Evolutionary conservation across 768 basidiomycete species (phyloP).

Genomic region (Calocybe cyanea): DNA sequence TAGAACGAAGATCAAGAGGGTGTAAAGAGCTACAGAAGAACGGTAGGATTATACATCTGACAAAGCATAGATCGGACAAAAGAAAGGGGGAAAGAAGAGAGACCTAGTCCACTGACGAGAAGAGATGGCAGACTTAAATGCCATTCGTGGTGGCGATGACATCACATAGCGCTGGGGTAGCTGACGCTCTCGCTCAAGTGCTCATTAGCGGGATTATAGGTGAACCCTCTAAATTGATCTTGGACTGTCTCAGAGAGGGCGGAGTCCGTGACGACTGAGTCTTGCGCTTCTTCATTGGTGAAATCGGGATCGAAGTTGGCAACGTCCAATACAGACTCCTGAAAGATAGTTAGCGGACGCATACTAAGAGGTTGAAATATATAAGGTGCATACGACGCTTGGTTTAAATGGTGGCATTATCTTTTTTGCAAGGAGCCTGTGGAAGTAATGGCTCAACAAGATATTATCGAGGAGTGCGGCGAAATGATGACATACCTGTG

Average conservation of each 20-base stretch:
- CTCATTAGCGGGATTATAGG: slow-evolving; percentile 82
- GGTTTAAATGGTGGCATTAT: slow-evolving; percentile 98
- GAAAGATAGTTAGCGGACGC: neutral
- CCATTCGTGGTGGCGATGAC: neutral
- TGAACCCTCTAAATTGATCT: slow-evolving; percentile 91
- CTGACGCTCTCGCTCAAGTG: slow-evolving; percentile 82
- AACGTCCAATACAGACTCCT: slow-evolving; percentile 92
- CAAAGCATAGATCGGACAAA: neutral
- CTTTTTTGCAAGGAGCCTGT: slow-evolving; percentile 85
- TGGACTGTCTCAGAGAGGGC: slow-evolving; percentile 94
- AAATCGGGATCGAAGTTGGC: slow-evolving; percentile 98
- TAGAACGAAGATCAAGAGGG: neutral
- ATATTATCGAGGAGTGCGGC: neutral
- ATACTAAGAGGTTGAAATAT: neutral
- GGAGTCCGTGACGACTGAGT: slow-evolving; percentile 94
- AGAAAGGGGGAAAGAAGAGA: neutral
- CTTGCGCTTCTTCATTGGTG: slow-evolving; percentile 90
- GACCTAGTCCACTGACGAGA: neutral
- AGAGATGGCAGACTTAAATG: neutral
- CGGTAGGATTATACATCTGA: neutral
- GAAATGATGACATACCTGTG: slow-evolving; percentile 44
- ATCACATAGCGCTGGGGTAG: slow-evolving; percentile 44
- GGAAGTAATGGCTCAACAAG: neutral
- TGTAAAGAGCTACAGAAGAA: neutral
- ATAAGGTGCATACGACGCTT: slow-evolving; percentile 65